phyloP scores from a whole-genome alignment of 176 grass and related monocot species.

The Otatea glauca region DNA sequence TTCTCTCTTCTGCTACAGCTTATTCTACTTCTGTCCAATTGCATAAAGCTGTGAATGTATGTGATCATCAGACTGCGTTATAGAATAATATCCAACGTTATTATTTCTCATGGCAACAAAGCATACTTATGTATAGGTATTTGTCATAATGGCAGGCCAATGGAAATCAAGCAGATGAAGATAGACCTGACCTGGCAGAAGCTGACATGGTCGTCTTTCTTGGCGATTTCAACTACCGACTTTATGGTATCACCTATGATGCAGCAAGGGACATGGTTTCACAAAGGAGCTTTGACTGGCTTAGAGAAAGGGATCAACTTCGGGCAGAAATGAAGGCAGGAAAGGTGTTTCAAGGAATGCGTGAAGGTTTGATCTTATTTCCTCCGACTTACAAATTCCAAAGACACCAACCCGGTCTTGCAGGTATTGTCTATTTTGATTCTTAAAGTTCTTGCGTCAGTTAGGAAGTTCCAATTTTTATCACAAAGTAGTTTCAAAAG shows the following conservation, averaged over 20 bases:
- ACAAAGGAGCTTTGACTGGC: constrained; percentile 95
- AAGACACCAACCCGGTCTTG: constrained; percentile 72
- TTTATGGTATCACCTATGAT: constrained; percentile 85
- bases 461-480: constrained; percentile 23
- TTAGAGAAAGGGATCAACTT: constrained; percentile 97
- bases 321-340: constrained; percentile 84
- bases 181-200: constrained; percentile 78
- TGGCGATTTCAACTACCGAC: constrained; percentile 98
- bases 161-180: constrained; percentile 69
- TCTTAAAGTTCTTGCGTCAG: neutral
- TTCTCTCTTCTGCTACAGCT: constrained; percentile 60
- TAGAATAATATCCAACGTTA: constrained; percentile 10
- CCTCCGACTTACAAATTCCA: constrained; percentile 99
- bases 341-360: constrained; percentile 97
- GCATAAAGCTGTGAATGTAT: constrained; percentile 79
- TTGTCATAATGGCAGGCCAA: constrained; percentile 54
- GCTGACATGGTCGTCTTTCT: constrained; percentile 95
- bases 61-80: constrained; percentile 40
- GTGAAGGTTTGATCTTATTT: constrained; percentile 89
- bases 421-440: constrained; percentile 58
- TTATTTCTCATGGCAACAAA: constrained; percentile 1
- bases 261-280: constrained; percentile 97
- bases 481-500: neutral
- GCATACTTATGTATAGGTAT: constrained; percentile 43
- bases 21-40: constrained; percentile 88